phyloP scores from a whole-genome alignment of 192 early-diverging fungal genomes.

The Umbelopsis sp. region DNA sequence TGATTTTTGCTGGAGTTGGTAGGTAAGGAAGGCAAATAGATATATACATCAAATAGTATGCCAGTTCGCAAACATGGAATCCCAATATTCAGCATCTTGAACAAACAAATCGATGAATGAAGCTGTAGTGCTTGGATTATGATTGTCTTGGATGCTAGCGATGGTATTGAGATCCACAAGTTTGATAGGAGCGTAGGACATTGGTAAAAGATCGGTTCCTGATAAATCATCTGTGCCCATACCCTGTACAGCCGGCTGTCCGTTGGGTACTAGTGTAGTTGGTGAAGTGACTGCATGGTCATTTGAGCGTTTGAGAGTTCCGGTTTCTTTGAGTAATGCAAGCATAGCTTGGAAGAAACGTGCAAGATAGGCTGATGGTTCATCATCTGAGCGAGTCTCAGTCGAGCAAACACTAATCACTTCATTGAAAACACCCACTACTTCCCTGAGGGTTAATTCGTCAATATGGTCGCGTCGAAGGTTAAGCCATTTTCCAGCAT shows the following conservation, averaged over 20 bases:
- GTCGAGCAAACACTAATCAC: background rate
- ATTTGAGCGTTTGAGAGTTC: background rate
- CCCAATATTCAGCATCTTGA: slow-evolving; percentile 13
- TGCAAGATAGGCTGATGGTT: slow-evolving; percentile 5
- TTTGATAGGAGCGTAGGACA: background rate
- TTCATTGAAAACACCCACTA: background rate
- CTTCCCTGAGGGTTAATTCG: background rate
- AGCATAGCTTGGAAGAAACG: slow-evolving; percentile 10
- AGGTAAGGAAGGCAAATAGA: background rate
- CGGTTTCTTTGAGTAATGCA: background rate
- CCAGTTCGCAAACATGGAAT: slow-evolving; percentile 5
- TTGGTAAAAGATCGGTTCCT: background rate
- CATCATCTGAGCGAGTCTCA: background rate
- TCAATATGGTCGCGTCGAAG: background rate
- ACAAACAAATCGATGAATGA: slow-evolving; percentile 1
- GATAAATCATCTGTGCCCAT: background rate
- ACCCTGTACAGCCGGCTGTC: background rate
- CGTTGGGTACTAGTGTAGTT: background rate
- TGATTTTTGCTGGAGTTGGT: background rate
- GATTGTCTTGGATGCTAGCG: background rate
- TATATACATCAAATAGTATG: slow-evolving; percentile 17
- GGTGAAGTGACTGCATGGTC: background rate
- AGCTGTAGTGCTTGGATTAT: background rate
- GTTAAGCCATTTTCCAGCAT: slow-evolving; percentile 9
- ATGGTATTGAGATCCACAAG: background rate